Conservation (phyloP, 1,139 yeast genomes). For the Blastobotrys elegans region DNA sequence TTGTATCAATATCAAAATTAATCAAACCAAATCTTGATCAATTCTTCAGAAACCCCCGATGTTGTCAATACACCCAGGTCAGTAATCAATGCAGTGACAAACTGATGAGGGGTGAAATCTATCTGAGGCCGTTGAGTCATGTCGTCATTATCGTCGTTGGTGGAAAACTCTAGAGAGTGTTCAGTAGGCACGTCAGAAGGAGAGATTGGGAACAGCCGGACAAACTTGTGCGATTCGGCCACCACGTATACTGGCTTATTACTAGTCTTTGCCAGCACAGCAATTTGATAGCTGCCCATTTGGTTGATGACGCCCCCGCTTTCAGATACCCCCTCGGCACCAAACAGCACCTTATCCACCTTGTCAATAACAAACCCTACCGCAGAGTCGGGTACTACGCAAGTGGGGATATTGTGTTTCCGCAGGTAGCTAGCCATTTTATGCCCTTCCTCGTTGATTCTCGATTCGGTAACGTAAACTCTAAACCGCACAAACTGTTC, state of each 20-base stretch:
- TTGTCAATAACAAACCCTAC: conserved; percentile 90
- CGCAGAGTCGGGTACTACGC: conserved; percentile 85
- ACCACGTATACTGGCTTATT: conserved; percentile 93
- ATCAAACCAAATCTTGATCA: conserved; percentile 97
- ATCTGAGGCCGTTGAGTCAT: conserved; percentile 44
- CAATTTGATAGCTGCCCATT: conserved; percentile 92
- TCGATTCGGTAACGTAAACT: conserved; percentile 88
- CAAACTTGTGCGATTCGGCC: conserved; percentile 92
- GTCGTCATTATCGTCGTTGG: conserved; percentile 27
- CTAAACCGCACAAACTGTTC: conserved; percentile 72
- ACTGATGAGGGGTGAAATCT: conserved; percentile 95
- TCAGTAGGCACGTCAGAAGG: conserved; percentile 85
- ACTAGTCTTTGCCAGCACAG: conserved; percentile 85
- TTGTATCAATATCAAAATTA: conserved; percentile 31
- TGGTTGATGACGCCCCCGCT: conserved; percentile 97
- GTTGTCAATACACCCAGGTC: conserved; percentile 97
- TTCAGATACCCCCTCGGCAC: conserved; percentile 99
- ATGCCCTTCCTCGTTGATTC: conserved; percentile 79
- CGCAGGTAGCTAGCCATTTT: conserved; percentile 67
- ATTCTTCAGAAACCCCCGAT: conserved; percentile 94
- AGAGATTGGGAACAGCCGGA: conserved; percentile 88
- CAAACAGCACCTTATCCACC: conserved; percentile 89
- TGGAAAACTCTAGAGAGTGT: conserved; percentile 34
- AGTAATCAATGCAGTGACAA: conserved; percentile 90
- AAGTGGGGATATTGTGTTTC: conserved; percentile 82